Evolutionary conservation across 179 eudicot species (phyloP), one percentile per base, ranked within the genome.

Genomic region (Sideroxylon spinosum): DNA sequence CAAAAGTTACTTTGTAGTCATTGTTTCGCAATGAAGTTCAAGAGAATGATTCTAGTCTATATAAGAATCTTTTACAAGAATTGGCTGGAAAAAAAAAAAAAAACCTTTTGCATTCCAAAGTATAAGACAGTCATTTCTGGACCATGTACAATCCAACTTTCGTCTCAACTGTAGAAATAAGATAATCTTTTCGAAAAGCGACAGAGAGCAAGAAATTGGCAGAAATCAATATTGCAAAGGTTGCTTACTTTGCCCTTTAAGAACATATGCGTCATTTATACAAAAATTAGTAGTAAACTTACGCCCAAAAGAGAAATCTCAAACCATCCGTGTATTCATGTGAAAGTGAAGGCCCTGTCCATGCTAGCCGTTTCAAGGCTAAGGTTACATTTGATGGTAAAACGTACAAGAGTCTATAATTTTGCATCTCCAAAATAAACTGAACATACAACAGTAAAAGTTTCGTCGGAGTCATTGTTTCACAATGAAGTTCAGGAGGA

Each of bases 261-360:
- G n/a, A n/a, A n/a, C n/a, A 77, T 53, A 60, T 55, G 56, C 56
- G 60, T 32, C 84, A 82, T 50, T 13, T 89, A 68, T 91, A 83
- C 90, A 93, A 95, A 86, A 89, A 82, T 80, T 90, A 79, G 59
- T 80, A 93, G 59, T 97, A 91, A 77, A 82, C 49, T 20, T 93
- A 83, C 81, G 89, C 97, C 44, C 93, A 91, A 64, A 95, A 89
- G 91, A 82, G 85, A 71, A 88, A 82, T 76, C 80, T 90, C 71
- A 59, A 44, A 68, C 76, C 89, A 19, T 97, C 97, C 53, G 81
- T 63, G n/a, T 95, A 95, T 82, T 64, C 86, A 20, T 78, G 73
- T 81, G 91, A 88, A 78, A 82, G 89, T 25, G 87, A 88, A 70
- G 98, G 98, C 32, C 97, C 92, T 78, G 89, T 90, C 50, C 98